phyloP scores from a whole-genome alignment of 1,284 basidiomycete species.

The Boletus chippewaensis region DNA sequence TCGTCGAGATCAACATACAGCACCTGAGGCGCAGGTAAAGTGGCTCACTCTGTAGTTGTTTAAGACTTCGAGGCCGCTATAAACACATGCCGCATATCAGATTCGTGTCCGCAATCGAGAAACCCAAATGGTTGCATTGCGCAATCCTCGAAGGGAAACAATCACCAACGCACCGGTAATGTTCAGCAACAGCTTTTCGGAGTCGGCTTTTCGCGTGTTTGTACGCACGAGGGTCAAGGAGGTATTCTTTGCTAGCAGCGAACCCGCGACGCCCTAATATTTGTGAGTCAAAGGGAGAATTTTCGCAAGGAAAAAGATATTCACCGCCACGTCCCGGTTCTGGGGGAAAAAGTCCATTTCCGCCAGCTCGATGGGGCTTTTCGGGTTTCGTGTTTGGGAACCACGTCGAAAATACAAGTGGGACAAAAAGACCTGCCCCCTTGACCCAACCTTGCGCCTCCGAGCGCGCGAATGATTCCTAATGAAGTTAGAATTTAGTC shows the following conservation, averaged over 20 bases:
- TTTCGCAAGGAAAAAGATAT: background rate
- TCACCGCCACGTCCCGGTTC: conserved; percentile 11
- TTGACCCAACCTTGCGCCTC: conserved; percentile 13
- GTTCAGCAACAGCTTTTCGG: conserved; percentile 78
- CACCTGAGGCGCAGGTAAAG: background rate
- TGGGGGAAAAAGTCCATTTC: background rate
- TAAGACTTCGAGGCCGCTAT: conserved; percentile 67
- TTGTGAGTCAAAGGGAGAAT: conserved; percentile 4
- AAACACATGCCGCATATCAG: conserved; percentile 14
- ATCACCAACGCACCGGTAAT: conserved; percentile 57
- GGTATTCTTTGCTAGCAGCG: conserved; percentile 1
- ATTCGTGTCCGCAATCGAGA: background rate
- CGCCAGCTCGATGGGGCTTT: background rate
- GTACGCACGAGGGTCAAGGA: conserved; percentile 71
- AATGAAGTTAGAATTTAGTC: conserved; percentile 7
- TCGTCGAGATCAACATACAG: conserved; percentile 9
- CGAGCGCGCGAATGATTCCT: conserved; percentile 20
- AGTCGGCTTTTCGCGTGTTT: conserved; percentile 76
- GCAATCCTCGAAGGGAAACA: background rate
- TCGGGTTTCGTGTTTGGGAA: background rate
- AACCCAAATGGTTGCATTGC: background rate
- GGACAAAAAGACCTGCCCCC: conserved; percentile 9
- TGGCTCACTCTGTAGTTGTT: conserved; percentile 78
- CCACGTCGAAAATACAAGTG: conserved; percentile 7
- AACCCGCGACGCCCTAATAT: background rate